A percentile compares a stretch with the other conserved stretches of the same genome.
Evolutionary conservation across 768 basidiomycete genomes (phyloP).

Genomic region (Lactarius hengduanensis): DNA sequence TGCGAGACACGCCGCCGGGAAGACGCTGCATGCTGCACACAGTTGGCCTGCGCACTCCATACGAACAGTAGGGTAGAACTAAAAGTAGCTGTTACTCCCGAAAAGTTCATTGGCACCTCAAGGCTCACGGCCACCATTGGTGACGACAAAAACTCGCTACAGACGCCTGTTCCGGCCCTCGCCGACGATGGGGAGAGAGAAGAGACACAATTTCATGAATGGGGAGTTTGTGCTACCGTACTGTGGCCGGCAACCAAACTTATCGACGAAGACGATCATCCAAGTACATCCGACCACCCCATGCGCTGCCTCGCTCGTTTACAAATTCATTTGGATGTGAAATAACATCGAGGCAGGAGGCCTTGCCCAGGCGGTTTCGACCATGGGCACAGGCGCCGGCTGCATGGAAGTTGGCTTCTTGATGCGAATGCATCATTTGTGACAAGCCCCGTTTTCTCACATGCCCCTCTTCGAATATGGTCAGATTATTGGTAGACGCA

Average conservation of each 20-base stretch:
- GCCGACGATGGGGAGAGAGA: not conserved
- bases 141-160: conserved; percentile 13
- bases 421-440: conserved; percentile 10
- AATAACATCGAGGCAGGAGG: not conserved
- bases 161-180: conserved; percentile 13
- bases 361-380: not conserved
- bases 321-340: conserved; percentile 5
- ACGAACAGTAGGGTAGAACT: not conserved
- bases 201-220: not conserved
- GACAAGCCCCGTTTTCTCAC: not conserved
- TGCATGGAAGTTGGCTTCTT: conserved; percentile 4
- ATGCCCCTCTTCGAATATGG: not conserved
- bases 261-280: conserved; percentile 11
- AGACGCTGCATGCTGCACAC: not conserved
- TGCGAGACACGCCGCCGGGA: not conserved
- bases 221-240: not conserved
- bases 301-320: not conserved
- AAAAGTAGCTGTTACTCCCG: not conserved
- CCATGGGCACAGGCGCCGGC: not conserved
- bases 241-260: conserved; percentile 2
- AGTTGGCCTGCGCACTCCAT: not conserved
- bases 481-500: not conserved
- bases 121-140: conserved; percentile 13
- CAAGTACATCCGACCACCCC: not conserved
- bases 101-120: conserved; percentile 7